Evolutionary conservation across 805 yeast genomes (phyloP).

Genomic region (Wickerhamiella dianesei): DNA sequence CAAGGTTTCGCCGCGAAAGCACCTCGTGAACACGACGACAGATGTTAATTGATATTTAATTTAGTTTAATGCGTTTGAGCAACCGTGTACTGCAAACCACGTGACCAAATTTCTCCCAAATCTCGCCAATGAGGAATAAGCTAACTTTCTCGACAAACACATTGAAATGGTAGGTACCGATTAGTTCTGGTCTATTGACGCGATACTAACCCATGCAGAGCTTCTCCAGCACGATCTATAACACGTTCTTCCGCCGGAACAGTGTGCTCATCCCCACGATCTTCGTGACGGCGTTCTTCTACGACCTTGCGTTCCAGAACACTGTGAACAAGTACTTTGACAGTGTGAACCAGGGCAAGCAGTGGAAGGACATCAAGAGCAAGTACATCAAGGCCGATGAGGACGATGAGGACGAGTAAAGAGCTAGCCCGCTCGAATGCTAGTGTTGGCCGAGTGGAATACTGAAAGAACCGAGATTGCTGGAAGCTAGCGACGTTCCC

Average conservation of each 20-base stretch:
- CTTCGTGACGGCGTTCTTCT: slow-evolving; percentile 71
- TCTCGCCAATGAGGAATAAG: slow-evolving; percentile 14
- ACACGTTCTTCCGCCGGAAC: slow-evolving; percentile 75
- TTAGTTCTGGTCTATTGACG: no score
- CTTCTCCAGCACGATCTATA: slow-evolving; percentile 39
- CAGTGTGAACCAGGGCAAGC: slow-evolving; percentile 27
- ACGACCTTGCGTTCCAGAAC: slow-evolving; percentile 32
- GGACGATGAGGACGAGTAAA: slow-evolving; percentile 17
- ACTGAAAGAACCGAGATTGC: no score
- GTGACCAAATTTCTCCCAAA: slow-evolving; percentile 5
- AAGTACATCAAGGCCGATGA: slow-evolving; percentile 20
- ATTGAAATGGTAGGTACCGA: slow-evolving; percentile 8
- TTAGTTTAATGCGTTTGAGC: no score
- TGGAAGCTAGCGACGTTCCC: no score
- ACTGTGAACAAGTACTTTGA: slow-evolving; percentile 27
- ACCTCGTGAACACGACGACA: not conserved
- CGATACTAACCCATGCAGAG: slow-evolving; percentile 17
- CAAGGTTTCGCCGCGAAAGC: not conserved
- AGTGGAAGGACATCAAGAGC: slow-evolving; percentile 23
- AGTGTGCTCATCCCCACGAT: slow-evolving; percentile 73
- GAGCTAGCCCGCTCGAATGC: not conserved
- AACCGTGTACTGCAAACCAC: slow-evolving; percentile 25
- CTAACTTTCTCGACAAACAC: slow-evolving; percentile 2
- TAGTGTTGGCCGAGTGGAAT: not conserved
- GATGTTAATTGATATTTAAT: no score